A percentile compares a stretch with the other conserved stretches of the same genome.
Evolutionary conservation across 768 basidiomycete species (phyloP).

Genomic region (Lactifluus subvellereus): DNA sequence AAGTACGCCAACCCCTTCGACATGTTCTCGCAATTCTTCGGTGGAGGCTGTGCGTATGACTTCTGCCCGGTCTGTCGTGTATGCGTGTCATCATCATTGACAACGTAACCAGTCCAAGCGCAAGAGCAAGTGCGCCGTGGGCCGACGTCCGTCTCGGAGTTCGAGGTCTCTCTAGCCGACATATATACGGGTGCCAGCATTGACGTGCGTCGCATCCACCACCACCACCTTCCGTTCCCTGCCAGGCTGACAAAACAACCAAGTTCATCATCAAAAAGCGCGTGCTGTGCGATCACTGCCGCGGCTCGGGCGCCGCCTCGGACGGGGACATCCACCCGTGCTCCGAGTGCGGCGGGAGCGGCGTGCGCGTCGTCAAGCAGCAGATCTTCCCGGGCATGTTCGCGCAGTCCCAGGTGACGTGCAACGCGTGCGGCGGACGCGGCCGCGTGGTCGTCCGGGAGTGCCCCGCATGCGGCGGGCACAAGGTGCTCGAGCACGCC

Average conservation of each 20-base stretch:
- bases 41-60: constrained; percentile 57
- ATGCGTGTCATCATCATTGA: not conserved
- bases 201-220: constrained; percentile 49
- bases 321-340: constrained; percentile 88
- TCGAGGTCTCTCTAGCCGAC: constrained; percentile 83
- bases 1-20: constrained; percentile 84
- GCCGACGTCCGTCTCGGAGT: constrained; percentile 69
- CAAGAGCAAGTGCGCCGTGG: constrained; percentile 68
- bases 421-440: constrained; percentile 78
- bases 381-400: constrained; percentile 98
- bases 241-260: not conserved
- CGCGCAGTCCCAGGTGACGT: constrained; percentile 79
- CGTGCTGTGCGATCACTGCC: constrained; percentile 93
- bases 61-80: not conserved
- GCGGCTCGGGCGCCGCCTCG: constrained; percentile 90
- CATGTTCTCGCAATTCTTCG: constrained; percentile 90
- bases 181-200: constrained; percentile 84
- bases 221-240: not conserved
- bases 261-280: constrained; percentile 92
- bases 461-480: constrained; percentile 79
- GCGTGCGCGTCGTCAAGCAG: constrained; percentile 80
- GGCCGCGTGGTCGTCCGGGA: constrained; percentile 69
- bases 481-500: constrained; percentile 75
- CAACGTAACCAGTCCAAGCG: constrained; percentile 32
- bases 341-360: constrained; percentile 73